A percentile compares a stretch with the other conserved stretches of the same genome.
phyloP scores from a whole-genome alignment of 805 yeast species.

The Saccharomycopsis olivae region DNA sequence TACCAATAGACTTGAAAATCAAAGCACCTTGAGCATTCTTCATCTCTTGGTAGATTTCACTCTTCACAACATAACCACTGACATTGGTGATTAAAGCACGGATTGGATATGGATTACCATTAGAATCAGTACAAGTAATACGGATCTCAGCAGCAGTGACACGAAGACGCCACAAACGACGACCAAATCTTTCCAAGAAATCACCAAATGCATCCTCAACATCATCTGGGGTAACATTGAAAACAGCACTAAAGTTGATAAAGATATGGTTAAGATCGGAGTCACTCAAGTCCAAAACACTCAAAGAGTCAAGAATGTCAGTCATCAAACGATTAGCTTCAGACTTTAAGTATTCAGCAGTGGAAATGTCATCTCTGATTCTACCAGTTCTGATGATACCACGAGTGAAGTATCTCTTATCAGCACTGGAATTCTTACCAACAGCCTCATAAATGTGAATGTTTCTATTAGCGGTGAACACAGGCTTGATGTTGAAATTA shows the following conservation, averaged over 20 bases:
- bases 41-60: conserved; percentile 90
- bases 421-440: conserved; percentile 88
- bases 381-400: conserved; percentile 96
- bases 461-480: conserved; percentile 92
- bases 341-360: conserved; percentile 87
- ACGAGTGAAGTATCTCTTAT: conserved; percentile 92
- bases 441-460: conserved; percentile 95
- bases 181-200: conserved; percentile 93
- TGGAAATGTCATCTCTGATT: conserved; percentile 84
- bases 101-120: conserved; percentile 88
- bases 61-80: conserved; percentile 93
- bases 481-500: conserved; percentile 90
- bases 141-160: conserved; percentile 97
- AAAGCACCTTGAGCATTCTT: conserved; percentile 89
- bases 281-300: conserved; percentile 86
- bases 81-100: conserved; percentile 95
- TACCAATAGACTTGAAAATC: conserved; percentile 92
- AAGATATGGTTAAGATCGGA: conserved; percentile 95
- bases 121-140: conserved; percentile 81
- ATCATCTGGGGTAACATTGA: conserved; percentile 89
- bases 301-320: conserved; percentile 90
- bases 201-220: conserved; percentile 98
- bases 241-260: conserved; percentile 92
- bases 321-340: conserved; percentile 95
- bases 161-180: conserved; percentile 92